These are phyloP conservation scores for Fusarium sp. DNA, from an alignment of 2,329 filamentous ascomycete genomes.

Conservation along the genomic window DNA sequence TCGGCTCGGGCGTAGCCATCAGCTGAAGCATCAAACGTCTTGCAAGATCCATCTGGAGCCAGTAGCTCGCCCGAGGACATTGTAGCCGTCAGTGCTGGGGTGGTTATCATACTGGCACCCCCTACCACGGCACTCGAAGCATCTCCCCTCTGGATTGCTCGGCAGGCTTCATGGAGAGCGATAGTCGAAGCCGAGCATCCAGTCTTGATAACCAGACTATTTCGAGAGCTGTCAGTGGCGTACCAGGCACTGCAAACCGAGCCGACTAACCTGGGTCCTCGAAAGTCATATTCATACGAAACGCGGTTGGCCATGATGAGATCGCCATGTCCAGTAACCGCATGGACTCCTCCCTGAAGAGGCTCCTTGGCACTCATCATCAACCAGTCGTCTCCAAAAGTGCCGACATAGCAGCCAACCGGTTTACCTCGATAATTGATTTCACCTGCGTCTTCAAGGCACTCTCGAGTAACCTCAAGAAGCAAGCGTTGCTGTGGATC, in stretches of 20 bases:
- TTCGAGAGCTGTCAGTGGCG: not conserved
- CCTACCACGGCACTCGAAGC: slow-evolving; percentile 3
- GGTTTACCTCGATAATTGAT: not conserved
- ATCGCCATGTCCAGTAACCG: not conserved
- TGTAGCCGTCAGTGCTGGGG: not conserved
- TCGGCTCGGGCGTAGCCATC: slow-evolving; percentile 8
- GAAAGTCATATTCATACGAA: slow-evolving; percentile 9
- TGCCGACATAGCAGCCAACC: slow-evolving; percentile 10
- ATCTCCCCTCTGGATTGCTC: slow-evolving; percentile 9
- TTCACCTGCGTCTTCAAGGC: slow-evolving; percentile 8
- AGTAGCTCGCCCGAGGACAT: slow-evolving; percentile 35
- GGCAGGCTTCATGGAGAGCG: slow-evolving; percentile 23
- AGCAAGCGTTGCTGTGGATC: slow-evolving; percentile 16
- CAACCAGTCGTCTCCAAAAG: slow-evolving; percentile 8
- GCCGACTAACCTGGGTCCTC: slow-evolving; percentile 1
- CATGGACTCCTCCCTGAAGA: not conserved
- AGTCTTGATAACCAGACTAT: slow-evolving; percentile 9
- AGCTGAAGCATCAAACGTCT: slow-evolving; percentile 6
- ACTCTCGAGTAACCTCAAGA: not conserved
- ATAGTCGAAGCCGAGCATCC: slow-evolving; percentile 4
- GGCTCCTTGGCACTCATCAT: slow-evolving; percentile 3
- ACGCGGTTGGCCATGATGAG: slow-evolving; percentile 17
- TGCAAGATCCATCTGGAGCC: slow-evolving; percentile 52
- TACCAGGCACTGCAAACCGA: not conserved
- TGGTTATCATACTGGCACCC: slow-evolving; percentile 6